Evolutionary conservation across 2,329 filamentous ascomycete species (phyloP), one percentile per base, ranked within the genome.

Genomic region (Arthrobotrys sphaeroides): DNA sequence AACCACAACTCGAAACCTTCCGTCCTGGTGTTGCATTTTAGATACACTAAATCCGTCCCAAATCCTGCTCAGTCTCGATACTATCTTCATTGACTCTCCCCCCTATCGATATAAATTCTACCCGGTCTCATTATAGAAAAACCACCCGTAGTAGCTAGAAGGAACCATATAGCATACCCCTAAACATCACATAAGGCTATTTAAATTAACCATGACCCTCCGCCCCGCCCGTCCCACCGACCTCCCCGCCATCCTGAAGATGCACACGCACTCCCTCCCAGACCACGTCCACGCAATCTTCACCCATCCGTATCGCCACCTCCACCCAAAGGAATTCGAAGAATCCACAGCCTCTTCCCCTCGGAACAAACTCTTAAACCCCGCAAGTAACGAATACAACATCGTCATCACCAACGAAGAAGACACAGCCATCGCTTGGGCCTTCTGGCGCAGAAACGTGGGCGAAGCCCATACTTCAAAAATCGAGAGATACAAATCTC

Each of bases 231-330:
- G 2, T 6, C 38, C 62, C 24, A 22, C n/a, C 45, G 64, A 69
- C 47, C 42, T 69, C n/a, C 26, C 64, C 57, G 33, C 43, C 12
- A 60, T 75, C 64, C 72, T 69, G 28, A 16, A 36, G 9, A 42
- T 75, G 10, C 10, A n/a, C 31, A 10, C n/a, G 9, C 40, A 38
- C 57, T 51, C 72, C 13, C 72, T 75, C 18, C 38, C 47, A 9
- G 28, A 24, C 13, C 49, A 69, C 40, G 40, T 16, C n/a, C 22
- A 51, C 24, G 64, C 72, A 3, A 22, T 22, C 10, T 75, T 75
- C 59, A 49, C 38, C 7, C 59, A 75, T 33, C 72, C 72, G 9
- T 59, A 42, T 42, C 72, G 72, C 13, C 20, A 59, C 10, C 20
- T 45, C 4, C 57, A 64, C 40, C 64, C 72, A 0, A 22, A 12